Base-by-base conservation (phyloP, 2,329 filamentous ascomycete genomes). In the Beauveria rudraprayagi region DNA sequence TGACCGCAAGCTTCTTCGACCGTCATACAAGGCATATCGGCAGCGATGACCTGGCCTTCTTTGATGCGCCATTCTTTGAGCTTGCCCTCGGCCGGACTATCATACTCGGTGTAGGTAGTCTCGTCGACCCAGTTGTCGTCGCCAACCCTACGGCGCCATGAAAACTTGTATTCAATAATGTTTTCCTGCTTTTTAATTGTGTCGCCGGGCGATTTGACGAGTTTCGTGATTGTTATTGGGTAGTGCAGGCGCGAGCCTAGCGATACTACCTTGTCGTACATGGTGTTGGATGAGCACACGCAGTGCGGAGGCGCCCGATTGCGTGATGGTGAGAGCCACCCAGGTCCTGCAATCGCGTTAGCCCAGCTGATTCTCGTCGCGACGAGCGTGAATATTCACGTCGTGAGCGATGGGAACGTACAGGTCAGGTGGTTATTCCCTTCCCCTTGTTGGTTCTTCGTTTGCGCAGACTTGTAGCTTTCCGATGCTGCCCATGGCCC, bases 1-100 rank as follows among this genome's bases (percentile, higher is more conserved):
- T 99, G 94, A 34, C 88, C 83, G 75, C 94, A 99, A 61, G 89
- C 86, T 77, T 99, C 94, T 69, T 96, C 89, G 59, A 99, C 88
- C 63, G 91, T 87, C 63, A 92, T 84, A 64, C 82, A 83, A 2
- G 77, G 71, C 64, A 78, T 78, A 70, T 88, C 85, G 53, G 77
- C 77, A 5, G 78, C 74, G 62, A 93, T 81, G 67, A 84, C 79
- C 66, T 86, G 80, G 62, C 87, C 90, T 61, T 86, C 84, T 65
- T 76, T 76, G 67, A 97, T 83, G 69, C 85, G 86, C 91, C 93
- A 96, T 72, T 83, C 77, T 65, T 84, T 83, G 62, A 97, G 77
- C 60, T 81, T 87, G 59, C 94, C 94, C 72, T 96, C 92, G 54
- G 87, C 83, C 51, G 91, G 89, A 68, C 90, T 91, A 69, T 93